These are phyloP conservation scores for Andrographis paniculata DNA, from an alignment of 305 asterid species.

Conservation along the genomic window DNA sequence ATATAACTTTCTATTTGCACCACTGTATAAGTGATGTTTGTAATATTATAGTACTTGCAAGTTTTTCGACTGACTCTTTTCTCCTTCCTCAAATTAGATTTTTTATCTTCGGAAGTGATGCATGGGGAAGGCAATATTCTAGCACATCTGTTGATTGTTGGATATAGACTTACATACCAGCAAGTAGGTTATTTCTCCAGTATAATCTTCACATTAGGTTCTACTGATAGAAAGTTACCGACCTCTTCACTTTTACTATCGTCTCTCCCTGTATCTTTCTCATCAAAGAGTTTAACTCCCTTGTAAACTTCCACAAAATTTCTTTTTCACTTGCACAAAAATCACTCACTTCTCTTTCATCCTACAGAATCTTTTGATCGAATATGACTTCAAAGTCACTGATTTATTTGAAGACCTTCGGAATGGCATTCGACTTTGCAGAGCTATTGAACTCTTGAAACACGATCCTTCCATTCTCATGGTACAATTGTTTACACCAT, in stretches of 20 bases:
- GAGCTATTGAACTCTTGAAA: conserved; percentile 71
- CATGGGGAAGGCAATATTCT: conserved; percentile 95
- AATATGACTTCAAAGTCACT: conserved; percentile 59
- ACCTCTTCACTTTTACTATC: background rate
- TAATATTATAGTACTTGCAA: conserved; percentile 16
- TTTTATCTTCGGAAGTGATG: conserved; percentile 90
- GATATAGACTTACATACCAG: conserved; percentile 72
- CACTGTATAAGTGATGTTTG: conserved; percentile 17
- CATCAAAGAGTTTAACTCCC: too few relatives aligned
- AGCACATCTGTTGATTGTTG: conserved; percentile 78
- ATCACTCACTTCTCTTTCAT: conserved; percentile 5
- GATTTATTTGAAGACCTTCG: conserved; percentile 74
- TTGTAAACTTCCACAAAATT: too few relatives aligned
- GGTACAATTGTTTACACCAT: conserved; percentile 41
- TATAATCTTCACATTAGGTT: background rate
- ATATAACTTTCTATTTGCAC: conserved; percentile 9
- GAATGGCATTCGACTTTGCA: conserved; percentile 81
- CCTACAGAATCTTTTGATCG: conserved; percentile 66
- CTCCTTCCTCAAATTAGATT: conserved; percentile 35
- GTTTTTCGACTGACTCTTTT: conserved; percentile 15
- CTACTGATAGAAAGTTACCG: conserved; percentile 4
- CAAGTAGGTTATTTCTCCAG: conserved; percentile 46
- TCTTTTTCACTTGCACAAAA: conserved; percentile 9
- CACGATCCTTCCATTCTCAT: conserved; percentile 75
- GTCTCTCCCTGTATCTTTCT: background rate